Evolutionary conservation across 1,284 basidiomycete genomes (phyloP).

Genomic region (Cutaneotrichosporon dermatis): DNA sequence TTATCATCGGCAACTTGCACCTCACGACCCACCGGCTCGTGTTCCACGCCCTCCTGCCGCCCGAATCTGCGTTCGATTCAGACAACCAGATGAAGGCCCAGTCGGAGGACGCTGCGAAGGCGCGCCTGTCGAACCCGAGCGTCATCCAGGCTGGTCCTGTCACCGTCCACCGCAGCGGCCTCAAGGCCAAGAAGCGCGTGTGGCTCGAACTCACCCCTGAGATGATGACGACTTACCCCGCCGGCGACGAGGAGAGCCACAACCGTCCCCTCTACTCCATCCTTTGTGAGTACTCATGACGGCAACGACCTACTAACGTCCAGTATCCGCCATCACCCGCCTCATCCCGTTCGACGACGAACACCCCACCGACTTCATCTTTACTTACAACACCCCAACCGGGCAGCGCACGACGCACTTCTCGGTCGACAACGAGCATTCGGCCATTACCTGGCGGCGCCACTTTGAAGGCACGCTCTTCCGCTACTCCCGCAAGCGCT

Average conservation of each 20-base stretch:
- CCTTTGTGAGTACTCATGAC: conserved; percentile 51
- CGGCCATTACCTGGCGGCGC: conserved; percentile 58
- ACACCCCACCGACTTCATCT: conserved; percentile 51
- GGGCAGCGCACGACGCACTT: conserved; percentile 43
- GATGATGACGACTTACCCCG: conserved; percentile 60
- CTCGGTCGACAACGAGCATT: conserved; percentile 59
- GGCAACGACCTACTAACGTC: background rate
- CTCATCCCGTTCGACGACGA: conserved; percentile 52
- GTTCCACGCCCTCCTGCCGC: conserved; percentile 62
- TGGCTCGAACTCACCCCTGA: conserved; percentile 63
- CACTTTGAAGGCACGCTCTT: conserved; percentile 53
- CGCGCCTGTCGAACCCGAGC: conserved; percentile 12
- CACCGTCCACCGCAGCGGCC: conserved; percentile 53
- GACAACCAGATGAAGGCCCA: conserved; percentile 30
- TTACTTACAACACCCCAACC: conserved; percentile 46
- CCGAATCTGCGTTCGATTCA: conserved; percentile 33
- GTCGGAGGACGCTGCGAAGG: conserved; percentile 12
- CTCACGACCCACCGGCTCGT: conserved; percentile 62
- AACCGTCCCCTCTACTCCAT: conserved; percentile 57
- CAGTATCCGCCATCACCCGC: conserved; percentile 44
- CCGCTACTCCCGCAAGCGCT: conserved; percentile 32
- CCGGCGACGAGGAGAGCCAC: conserved; percentile 57
- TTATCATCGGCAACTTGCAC: conserved; percentile 60
- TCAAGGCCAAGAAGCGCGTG: conserved; percentile 52
- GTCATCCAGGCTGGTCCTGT: conserved; percentile 58